Percentiles rank a stretch among this genome's conserved stretches.
These are phyloP conservation scores for Calendula officinalis DNA, from an alignment of 129 eudicot species.

Conservation along the genomic window DNA sequence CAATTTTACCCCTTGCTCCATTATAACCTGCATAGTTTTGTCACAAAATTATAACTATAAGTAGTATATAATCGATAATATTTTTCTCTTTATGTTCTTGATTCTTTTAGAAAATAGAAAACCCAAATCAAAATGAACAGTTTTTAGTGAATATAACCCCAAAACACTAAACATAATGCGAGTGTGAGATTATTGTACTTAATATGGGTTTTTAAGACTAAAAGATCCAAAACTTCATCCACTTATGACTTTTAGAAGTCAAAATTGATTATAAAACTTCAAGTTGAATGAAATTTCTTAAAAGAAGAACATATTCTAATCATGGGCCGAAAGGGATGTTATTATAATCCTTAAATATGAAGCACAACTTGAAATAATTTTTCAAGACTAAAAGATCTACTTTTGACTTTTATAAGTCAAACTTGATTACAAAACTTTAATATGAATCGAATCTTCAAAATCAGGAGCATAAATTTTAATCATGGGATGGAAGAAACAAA, in stretches of 20 bases:
- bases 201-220: constrained; percentile 5
- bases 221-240: not conserved
- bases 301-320: constrained; percentile 7
- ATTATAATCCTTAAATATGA: not conserved
- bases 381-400: not conserved
- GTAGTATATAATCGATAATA: not conserved
- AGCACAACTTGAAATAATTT: not conserved
- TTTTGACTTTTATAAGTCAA: constrained; percentile 29
- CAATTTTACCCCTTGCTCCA: constrained; percentile 43
- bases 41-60: not conserved
- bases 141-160: not conserved
- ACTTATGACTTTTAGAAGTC: constrained; percentile 9
- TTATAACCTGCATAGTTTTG: constrained; percentile 51
- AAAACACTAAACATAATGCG: not conserved
- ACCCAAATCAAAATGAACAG: not conserved
- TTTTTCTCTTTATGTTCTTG: not conserved
- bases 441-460: constrained; percentile 1
- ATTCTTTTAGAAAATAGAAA: not conserved
- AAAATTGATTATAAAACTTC: constrained; percentile 16
- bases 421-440: not conserved
- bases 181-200: not conserved
- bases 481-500: not conserved
- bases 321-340: not conserved
- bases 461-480: not conserved
- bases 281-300: not conserved